phyloP scores from a whole-genome alignment of 23 red algal genomes.

The Pyropia yezoensis region DNA sequence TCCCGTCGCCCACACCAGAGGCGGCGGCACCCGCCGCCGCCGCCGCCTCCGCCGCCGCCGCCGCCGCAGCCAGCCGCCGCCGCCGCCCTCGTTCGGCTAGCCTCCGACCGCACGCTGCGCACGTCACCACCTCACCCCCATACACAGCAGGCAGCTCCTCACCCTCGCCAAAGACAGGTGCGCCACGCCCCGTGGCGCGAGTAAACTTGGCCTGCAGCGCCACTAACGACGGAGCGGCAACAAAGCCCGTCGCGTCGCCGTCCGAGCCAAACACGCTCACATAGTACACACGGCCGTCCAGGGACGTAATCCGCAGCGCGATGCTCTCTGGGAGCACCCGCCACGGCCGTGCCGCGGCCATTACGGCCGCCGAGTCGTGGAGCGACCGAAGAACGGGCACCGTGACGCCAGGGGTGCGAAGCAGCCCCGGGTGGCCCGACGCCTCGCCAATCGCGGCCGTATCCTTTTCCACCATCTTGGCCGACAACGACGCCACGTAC shows the following conservation, averaged over 20 bases:
- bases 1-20: no score
- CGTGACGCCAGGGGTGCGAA: slow-evolving; percentile 9
- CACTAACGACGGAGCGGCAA: slow-evolving; percentile 19
- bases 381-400: not conserved
- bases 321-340: slow-evolving; percentile 33
- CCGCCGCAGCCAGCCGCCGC: no score
- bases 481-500: slow-evolving; percentile 39
- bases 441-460: slow-evolving; percentile 27
- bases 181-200: slow-evolving; percentile 7
- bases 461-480: slow-evolving; percentile 23
- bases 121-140: slow-evolving; percentile 17
- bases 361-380: slow-evolving; percentile 6
- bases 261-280: slow-evolving; percentile 27
- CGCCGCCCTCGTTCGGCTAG: not conserved
- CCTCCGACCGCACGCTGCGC: slow-evolving; percentile 27
- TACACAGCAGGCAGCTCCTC: not conserved
- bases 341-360: slow-evolving; percentile 50
- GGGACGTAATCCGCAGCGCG: slow-evolving; percentile 8
- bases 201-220: slow-evolving; percentile 33
- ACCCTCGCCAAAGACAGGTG: not conserved
- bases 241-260: slow-evolving; percentile 28
- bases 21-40: no score
- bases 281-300: slow-evolving; percentile 14
- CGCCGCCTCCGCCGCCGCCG: no score
- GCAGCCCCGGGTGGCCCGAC: slow-evolving; percentile 38